These are phyloP conservation scores for Agarophyton chilense DNA, from an alignment of 23 red algal genomes.

Conservation along the genomic window DNA sequence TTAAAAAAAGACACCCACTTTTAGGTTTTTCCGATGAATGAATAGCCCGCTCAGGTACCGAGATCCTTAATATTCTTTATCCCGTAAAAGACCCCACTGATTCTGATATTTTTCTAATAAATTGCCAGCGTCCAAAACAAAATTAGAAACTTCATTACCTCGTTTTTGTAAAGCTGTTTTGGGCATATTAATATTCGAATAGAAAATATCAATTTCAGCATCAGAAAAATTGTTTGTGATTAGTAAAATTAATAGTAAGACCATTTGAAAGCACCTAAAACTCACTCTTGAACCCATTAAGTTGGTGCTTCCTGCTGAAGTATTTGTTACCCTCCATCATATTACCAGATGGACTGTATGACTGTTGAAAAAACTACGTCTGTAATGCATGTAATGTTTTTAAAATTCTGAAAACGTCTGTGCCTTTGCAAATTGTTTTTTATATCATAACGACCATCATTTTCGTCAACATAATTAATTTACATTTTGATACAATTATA, in stretches of 20 bases:
- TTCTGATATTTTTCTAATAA: background rate
- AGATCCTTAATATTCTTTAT: background rate
- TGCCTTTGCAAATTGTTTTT: background rate
- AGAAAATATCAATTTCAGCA: background rate
- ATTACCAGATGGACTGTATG: background rate
- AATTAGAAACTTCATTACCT: background rate
- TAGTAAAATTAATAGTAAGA: background rate
- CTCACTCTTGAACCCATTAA: background rate
- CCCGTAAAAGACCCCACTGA: background rate
- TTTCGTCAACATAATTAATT: background rate
- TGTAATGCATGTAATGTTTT: background rate
- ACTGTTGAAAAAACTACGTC: conserved; percentile 11
- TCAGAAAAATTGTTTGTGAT: background rate
- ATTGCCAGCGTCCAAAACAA: background rate
- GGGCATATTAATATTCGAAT: background rate
- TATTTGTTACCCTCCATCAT: background rate
- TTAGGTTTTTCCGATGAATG: background rate
- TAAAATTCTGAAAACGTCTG: background rate
- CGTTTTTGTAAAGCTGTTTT: background rate
- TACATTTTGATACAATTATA: background rate
- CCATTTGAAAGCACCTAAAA: conserved; percentile 4
- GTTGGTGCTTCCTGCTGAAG: conserved; percentile 3
- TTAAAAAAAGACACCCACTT: background rate
- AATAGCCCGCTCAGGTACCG: background rate
- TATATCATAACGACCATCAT: background rate